Base-by-base conservation (phyloP, 2,329 filamentous ascomycete species). In the Talaromyces sp. region DNA sequence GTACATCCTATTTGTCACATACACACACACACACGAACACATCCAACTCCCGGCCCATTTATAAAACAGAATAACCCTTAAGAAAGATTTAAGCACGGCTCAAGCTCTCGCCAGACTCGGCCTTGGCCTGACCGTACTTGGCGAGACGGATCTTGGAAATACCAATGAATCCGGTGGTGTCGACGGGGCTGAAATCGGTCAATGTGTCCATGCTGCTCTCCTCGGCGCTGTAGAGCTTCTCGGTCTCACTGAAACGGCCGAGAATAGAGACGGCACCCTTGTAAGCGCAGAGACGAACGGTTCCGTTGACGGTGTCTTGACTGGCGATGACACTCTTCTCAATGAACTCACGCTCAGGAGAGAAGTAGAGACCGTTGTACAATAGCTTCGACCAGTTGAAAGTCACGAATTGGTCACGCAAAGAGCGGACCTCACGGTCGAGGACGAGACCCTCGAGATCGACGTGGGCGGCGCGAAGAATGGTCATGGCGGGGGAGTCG, bases 181-280 rank as follows among this genome's bases (percentile, higher is more conserved):
- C 87, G 64, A 79, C 79, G 18, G 88, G 87, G 68, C 81, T 81
- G 73, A 90, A 90, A 76, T 86, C 84, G 68, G 84, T 86, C 67
- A 90, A 83, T 67, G 86, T 86, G 73, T 92, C 89, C 87, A 90
- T 90, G 67, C 80, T 83, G 66, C 82, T 83, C 80, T 89, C 87
- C 69, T 81, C 81, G 77, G 83, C 84, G 69, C 84, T 82, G 74
- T 90, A 90, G 65, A 90, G 80, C 80, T 89, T 89, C 81, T 88
- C 86, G 8, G 86, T 89, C 72, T 87, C 80, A 85, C 44, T 88
- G 72, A 63, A 89, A 56, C 75, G 74, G 57, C 75, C 74, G 35
- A 77, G 73, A 79, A 75, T 75, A 80, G 73, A 87, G 80, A 71
- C 79, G 67, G 68, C 80, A 67, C 89, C 88, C 85, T 89, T 89